These are phyloP conservation scores for Hapsidospora chrysogenum DNA, from an alignment of 495 filamentous ascomycete genomes.

Conservation along the genomic window DNA sequence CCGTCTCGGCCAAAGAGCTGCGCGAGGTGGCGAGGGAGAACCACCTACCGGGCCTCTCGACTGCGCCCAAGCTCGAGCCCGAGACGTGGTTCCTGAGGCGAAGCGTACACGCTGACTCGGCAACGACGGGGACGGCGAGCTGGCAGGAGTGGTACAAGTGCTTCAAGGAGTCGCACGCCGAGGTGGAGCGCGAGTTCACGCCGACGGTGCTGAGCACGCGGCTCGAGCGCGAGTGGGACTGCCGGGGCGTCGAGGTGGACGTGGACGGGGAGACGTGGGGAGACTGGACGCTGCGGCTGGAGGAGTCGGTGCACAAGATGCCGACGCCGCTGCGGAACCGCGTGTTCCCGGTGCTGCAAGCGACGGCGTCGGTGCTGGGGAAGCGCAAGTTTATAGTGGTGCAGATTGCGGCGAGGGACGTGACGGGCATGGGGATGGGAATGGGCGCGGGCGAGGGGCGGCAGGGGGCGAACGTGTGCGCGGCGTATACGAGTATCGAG, in stretches of 20 bases:
- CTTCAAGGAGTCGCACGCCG: slow-evolving; percentile 43
- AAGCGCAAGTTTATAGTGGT: slow-evolving; percentile 3
- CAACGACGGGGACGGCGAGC: slow-evolving; percentile 38
- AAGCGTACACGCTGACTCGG: slow-evolving; percentile 40
- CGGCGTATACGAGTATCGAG: slow-evolving; percentile 46
- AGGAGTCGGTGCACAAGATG: slow-evolving; percentile 32
- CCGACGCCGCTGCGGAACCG: slow-evolving; percentile 34
- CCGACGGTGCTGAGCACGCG: slow-evolving; percentile 43
- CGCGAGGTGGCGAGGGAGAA: slow-evolving; percentile 6
- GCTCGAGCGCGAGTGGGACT: slow-evolving; percentile 35
- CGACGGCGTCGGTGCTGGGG: slow-evolving; percentile 13
- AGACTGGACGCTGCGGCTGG: slow-evolving; percentile 32
- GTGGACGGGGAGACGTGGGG: slow-evolving; percentile 24
- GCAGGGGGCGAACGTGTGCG: slow-evolving; percentile 30
- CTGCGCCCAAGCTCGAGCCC: slow-evolving; percentile 8
- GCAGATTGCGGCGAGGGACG: slow-evolving; percentile 1
- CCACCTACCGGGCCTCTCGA: neutral
- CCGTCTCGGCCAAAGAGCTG: slow-evolving; percentile 21
- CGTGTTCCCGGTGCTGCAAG: slow-evolving; percentile 36
- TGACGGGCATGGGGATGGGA: neutral
- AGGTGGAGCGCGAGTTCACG: slow-evolving; percentile 57
- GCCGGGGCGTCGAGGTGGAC: slow-evolving; percentile 17
- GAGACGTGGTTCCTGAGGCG: slow-evolving; percentile 56
- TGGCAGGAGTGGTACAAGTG: slow-evolving; percentile 48
- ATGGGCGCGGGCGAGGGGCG: slow-evolving; percentile 11